phyloP scores from a whole-genome alignment of 441 rosid genomes.

The Adansonia rubrostipa region DNA sequence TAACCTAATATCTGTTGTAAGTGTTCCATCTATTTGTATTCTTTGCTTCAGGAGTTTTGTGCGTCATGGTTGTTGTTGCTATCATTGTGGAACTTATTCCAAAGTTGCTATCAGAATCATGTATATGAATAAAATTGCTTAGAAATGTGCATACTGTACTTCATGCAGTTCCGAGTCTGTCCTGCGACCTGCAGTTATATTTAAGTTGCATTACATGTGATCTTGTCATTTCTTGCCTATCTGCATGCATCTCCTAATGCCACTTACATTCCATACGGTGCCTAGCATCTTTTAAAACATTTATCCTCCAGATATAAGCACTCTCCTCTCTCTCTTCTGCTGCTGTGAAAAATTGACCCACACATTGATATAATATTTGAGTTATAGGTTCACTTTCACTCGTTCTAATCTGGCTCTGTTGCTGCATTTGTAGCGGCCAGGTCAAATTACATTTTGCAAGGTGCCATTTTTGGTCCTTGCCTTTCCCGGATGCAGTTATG shows the following conservation, averaged over 20 bases:
- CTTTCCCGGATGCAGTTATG: not conserved
- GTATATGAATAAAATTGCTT: too few relatives aligned
- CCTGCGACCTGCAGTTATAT: not conserved
- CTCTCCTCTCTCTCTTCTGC: not conserved
- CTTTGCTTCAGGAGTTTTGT: too few relatives aligned
- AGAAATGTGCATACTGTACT: not conserved
- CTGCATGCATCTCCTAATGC: not conserved
- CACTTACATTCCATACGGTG: not conserved
- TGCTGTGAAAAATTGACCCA: conserved; percentile 6
- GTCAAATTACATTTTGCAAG: not conserved
- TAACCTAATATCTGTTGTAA: too few relatives aligned
- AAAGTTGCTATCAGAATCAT: too few relatives aligned
- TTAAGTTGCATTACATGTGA: not conserved
- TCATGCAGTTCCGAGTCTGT: not conserved
- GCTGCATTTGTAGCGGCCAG: not conserved
- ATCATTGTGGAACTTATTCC: too few relatives aligned
- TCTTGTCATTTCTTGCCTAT: not conserved
- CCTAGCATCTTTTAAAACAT: not conserved
- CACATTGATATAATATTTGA: not conserved
- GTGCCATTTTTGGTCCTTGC: not conserved
- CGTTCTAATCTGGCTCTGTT: not conserved
- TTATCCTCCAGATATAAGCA: not conserved
- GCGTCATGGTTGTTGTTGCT: too few relatives aligned
- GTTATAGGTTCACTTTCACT: not conserved
- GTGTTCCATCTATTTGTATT: too few relatives aligned